These are phyloP conservation scores for Funneliformis geosporum DNA, from an alignment of 192 early-diverging fungal genomes.

Conservation along the genomic window DNA sequence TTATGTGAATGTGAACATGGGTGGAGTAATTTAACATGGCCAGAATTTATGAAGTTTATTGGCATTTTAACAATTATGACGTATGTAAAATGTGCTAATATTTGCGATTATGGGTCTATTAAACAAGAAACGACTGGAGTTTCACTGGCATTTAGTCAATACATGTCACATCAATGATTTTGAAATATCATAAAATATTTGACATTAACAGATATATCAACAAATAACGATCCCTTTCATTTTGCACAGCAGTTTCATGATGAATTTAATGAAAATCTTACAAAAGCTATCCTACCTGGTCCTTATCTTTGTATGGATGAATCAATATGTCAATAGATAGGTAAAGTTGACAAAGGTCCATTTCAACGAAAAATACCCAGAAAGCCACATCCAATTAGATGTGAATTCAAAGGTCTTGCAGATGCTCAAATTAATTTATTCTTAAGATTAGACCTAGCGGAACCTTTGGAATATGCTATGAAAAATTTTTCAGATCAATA, in stretches of 20 bases:
- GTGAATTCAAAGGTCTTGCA: constrained; percentile 7
- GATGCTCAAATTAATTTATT: constrained; percentile 4
- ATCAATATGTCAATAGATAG: neutral
- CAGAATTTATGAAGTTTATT: neutral
- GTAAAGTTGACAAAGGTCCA: neutral
- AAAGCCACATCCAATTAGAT: constrained; percentile 28
- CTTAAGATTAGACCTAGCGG: neutral
- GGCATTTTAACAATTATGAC: constrained; percentile 5
- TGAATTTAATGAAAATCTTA: constrained; percentile 13
- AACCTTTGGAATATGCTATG: constrained; percentile 1
- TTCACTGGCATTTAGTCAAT: neutral
- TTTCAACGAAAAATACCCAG: neutral
- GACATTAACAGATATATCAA: neutral
- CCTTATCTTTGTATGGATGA: neutral
- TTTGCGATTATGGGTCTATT: constrained; percentile 6
- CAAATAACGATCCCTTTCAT: constrained; percentile 14
- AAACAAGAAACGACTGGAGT: neutral
- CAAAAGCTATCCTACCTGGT: constrained; percentile 2
- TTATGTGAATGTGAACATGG: neutral
- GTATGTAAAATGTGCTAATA: neutral
- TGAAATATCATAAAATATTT: constrained; percentile 20
- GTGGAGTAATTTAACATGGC: neutral
- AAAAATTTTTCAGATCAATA: neutral
- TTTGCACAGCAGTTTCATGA: constrained; percentile 8
- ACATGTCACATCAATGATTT: constrained; percentile 10